phyloP scores from a whole-genome alignment of 208 protist genomes.

The Crithidia sp. region DNA sequence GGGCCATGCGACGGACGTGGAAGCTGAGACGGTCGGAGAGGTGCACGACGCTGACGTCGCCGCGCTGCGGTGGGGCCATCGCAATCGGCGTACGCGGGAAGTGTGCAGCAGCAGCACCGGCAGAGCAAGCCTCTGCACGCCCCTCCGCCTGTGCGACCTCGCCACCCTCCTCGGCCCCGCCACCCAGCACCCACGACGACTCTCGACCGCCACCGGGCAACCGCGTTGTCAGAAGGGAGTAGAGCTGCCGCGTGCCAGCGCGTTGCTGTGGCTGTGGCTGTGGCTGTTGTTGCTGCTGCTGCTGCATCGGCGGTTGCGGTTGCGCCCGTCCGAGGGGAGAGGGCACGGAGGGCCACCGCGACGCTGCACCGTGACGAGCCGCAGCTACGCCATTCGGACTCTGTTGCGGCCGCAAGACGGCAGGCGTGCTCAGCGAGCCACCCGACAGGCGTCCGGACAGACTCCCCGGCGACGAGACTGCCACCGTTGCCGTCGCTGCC shows the following conservation, averaged over 20 bases:
- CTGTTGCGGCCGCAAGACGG: neutral
- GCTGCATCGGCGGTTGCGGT: neutral
- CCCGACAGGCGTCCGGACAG: neutral
- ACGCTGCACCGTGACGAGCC: neutral
- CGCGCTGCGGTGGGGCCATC: constrained; percentile 17
- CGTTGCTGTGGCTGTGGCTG: neutral
- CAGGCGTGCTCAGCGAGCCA: neutral
- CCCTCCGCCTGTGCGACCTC: constrained; percentile 6
- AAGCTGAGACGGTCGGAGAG: constrained; percentile 64
- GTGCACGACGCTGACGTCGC: constrained; percentile 37
- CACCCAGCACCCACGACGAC: neutral
- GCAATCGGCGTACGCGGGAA: neutral
- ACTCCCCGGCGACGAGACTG: no score
- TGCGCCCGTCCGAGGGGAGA: neutral
- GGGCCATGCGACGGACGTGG: constrained; percentile 64
- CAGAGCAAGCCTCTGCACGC: neutral
- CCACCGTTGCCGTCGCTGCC: neutral
- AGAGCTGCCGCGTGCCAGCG: constrained; percentile 1
- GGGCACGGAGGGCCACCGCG: neutral
- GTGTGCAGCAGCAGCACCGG: neutral
- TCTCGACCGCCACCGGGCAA: constrained; percentile 4
- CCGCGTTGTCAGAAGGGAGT: constrained; percentile 15
- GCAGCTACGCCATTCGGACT: neutral
- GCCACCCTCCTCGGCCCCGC: neutral
- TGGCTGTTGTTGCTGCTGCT: neutral